These are phyloP conservation scores for Singerocomus inundabilis DNA, from an alignment of 1,284 basidiomycete species.

Conservation along the genomic window DNA sequence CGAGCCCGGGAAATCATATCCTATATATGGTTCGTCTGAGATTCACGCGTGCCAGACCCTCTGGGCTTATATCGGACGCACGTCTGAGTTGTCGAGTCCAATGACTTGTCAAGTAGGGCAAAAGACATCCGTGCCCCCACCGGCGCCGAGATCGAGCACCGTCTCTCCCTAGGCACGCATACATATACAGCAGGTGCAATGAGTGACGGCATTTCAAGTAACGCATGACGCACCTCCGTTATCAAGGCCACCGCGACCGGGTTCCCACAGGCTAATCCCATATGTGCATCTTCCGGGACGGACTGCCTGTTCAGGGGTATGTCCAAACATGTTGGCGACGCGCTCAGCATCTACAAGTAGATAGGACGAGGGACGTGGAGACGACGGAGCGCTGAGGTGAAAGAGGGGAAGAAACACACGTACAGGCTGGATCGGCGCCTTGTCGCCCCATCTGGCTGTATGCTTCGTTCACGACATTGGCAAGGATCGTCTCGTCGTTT, in stretches of 20 bases:
- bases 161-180: slow-evolving; percentile 43
- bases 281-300: slow-evolving; percentile 41
- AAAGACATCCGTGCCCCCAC: slow-evolving; percentile 53
- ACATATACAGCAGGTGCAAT: neutral
- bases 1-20: slow-evolving; percentile 50
- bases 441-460: slow-evolving; percentile 21
- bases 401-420: neutral
- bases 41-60: neutral
- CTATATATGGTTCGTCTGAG: slow-evolving; percentile 24
- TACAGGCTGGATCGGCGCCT: slow-evolving; percentile 16
- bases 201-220: neutral
- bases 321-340: slow-evolving; percentile 46
- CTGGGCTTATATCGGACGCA: slow-evolving; percentile 22
- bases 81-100: slow-evolving; percentile 49
- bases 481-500: slow-evolving; percentile 7
- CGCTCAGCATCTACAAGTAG: slow-evolving; percentile 17
- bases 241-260: slow-evolving; percentile 44
- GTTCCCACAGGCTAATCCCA: slow-evolving; percentile 52
- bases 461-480: slow-evolving; percentile 20
- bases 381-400: neutral
- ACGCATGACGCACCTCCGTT: slow-evolving; percentile 35
- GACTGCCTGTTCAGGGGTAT: slow-evolving; percentile 39
- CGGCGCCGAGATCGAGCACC: slow-evolving; percentile 54
- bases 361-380: neutral
- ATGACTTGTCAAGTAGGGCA: slow-evolving; percentile 47